Conservation (phyloP, 2,329 filamentous ascomycete genomes). For the Aspergillus sp. region DNA sequence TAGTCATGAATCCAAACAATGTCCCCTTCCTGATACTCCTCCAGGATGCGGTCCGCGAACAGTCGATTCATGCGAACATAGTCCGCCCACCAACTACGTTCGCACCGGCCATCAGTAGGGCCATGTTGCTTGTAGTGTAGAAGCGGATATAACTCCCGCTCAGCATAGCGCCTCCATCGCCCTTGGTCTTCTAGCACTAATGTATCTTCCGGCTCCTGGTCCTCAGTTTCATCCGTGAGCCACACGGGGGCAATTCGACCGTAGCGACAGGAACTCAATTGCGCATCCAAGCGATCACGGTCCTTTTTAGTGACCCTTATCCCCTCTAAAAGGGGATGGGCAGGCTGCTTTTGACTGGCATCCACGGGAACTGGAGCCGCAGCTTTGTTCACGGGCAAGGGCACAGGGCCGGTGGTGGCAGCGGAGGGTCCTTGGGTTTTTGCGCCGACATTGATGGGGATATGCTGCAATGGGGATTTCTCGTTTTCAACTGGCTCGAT, state of each 20-base stretch:
- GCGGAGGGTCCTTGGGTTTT: constrained; percentile 9
- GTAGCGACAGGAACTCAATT: constrained; percentile 64
- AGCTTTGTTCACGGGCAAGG: constrained; percentile 58
- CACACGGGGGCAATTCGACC: constrained; percentile 82
- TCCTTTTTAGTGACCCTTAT: constrained; percentile 65
- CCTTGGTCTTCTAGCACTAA: constrained; percentile 72
- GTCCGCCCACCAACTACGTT: constrained; percentile 80
- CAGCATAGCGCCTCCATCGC: constrained; percentile 83
- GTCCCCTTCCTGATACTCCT: constrained; percentile 86
- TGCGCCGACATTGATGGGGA: constrained; percentile 19
- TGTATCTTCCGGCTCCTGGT: constrained; percentile 59
- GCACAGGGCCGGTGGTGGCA: constrained; percentile 26
- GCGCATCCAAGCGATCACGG: constrained; percentile 64
- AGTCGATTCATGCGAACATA: constrained; percentile 90
- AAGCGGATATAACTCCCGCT: constrained; percentile 84
- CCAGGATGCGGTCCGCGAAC: constrained; percentile 82
- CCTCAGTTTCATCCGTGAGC: constrained; percentile 71
- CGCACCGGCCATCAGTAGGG: constrained; percentile 74
- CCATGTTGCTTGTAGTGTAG: constrained; percentile 96
- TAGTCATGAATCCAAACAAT: constrained; percentile 92
- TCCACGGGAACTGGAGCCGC: constrained; percentile 75
- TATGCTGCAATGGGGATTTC: constrained; percentile 23
- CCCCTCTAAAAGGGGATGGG: constrained; percentile 59
- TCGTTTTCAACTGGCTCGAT: constrained; percentile 47
- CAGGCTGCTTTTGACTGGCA: constrained; percentile 48